phyloP scores from a whole-genome alignment of 345 rosid species.

The Kernera saxatilis region DNA sequence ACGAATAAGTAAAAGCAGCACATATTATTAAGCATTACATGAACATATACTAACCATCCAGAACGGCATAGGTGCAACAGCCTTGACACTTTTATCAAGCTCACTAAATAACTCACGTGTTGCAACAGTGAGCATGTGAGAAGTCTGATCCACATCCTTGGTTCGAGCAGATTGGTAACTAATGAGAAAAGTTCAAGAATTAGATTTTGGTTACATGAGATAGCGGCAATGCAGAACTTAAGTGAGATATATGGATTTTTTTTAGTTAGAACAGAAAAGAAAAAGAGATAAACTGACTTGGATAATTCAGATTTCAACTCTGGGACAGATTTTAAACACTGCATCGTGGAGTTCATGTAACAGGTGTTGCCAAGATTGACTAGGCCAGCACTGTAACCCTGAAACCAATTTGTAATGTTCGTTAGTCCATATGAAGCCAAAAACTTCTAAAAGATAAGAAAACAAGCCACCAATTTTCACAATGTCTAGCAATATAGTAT shows the following conservation, averaged over 20 bases:
- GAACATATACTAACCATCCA: constrained; percentile 66
- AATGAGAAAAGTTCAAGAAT: constrained; percentile 13
- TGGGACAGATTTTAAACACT: constrained; percentile 97
- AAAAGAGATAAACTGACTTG: constrained; percentile 37
- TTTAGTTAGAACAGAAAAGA: neutral
- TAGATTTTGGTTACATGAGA: constrained; percentile 8
- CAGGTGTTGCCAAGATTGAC: constrained; percentile 94
- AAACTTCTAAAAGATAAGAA: neutral
- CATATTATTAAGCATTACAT: neutral
- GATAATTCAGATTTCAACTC: constrained; percentile 81
- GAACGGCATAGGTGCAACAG: constrained; percentile 91
- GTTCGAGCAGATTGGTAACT: constrained; percentile 71
- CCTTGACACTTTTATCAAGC: constrained; percentile 82
- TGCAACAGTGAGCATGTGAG: constrained; percentile 90
- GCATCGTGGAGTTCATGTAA: constrained; percentile 95
- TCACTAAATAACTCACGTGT: constrained; percentile 85
- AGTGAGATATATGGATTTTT: neutral
- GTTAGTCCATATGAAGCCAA: neutral
- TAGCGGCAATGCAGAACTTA: neutral
- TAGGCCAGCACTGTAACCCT: constrained; percentile 97
- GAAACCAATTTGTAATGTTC: constrained; percentile 5
- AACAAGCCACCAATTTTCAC: neutral
- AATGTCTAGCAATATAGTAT: neutral
- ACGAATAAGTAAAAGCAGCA: neutral
- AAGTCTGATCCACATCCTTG: constrained; percentile 79